Evolutionary conservation across 2,329 filamentous ascomycete species (phyloP).

Genomic region (Nemania diffusa): DNA sequence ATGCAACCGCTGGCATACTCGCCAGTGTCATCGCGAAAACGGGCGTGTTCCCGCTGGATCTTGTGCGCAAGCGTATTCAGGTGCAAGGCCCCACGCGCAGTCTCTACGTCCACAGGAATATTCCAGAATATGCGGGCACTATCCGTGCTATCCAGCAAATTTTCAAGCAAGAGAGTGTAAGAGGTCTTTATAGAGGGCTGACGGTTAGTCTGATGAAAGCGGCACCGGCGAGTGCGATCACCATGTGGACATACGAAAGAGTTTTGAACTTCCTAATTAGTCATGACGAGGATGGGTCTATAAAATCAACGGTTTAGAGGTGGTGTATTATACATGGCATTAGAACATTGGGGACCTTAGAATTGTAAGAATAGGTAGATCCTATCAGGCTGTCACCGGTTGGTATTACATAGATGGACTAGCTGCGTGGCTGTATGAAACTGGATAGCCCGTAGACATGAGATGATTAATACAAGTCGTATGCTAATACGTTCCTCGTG

Average conservation of each 20-base stretch:
- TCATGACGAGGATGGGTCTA: constrained; percentile 49
- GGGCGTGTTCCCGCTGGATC: constrained; percentile 89
- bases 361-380: constrained; percentile 9
- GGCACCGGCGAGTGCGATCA: constrained; percentile 90
- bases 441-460: constrained; percentile 38
- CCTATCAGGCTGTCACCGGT: background rate
- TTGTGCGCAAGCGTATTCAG: constrained; percentile 91
- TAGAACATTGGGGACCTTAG: constrained; percentile 1
- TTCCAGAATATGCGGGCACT: constrained; percentile 83
- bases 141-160: constrained; percentile 74
- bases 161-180: constrained; percentile 74
- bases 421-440: constrained; percentile 11
- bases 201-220: constrained; percentile 92
- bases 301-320: constrained; percentile 24
- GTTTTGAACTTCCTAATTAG: constrained; percentile 69
- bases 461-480: constrained; percentile 18
- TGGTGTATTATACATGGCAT: constrained; percentile 19
- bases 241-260: constrained; percentile 94
- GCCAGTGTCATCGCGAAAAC: constrained; percentile 89
- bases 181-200: constrained; percentile 88
- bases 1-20: constrained; percentile 83
- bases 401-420: constrained; percentile 21
- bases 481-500: background rate
- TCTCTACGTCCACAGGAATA: constrained; percentile 85
- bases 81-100: constrained; percentile 89